Conservation (phyloP, 164 flowering plant genomes). For the Berberis vulgaris region DNA sequence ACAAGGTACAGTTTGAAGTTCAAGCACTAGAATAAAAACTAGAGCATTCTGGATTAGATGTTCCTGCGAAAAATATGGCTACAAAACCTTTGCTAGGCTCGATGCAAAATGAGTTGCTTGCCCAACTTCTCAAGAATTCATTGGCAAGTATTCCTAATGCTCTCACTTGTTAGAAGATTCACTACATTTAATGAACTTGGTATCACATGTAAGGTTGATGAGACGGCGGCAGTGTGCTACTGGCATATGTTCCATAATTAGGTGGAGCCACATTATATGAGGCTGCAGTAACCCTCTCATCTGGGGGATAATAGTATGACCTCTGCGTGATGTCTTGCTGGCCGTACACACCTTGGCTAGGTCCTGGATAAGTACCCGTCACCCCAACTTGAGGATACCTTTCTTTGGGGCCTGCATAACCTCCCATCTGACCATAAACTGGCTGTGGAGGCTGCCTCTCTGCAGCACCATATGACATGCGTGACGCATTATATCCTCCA, state of each 20-base stretch:
- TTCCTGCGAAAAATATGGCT: too few relatives aligned
- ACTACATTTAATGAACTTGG: background rate
- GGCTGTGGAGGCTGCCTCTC: conserved; percentile 20
- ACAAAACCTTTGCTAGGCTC: too few relatives aligned
- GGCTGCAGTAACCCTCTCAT: conserved; percentile 22
- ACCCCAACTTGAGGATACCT: conserved; percentile 35
- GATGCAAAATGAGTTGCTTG: too few relatives aligned
- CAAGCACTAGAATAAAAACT: too few relatives aligned
- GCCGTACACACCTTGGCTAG: conserved; percentile 22
- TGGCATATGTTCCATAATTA: background rate
- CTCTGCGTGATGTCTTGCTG: conserved; percentile 28
- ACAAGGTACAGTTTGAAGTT: too few relatives aligned
- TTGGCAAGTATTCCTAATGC: too few relatives aligned
- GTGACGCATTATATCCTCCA: conserved; percentile 26
- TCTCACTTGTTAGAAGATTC: background rate
- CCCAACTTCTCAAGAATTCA: too few relatives aligned
- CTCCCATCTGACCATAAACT: conserved; percentile 16
- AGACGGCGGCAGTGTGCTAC: conserved; percentile 33
- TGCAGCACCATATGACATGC: conserved; percentile 16
- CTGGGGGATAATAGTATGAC: conserved; percentile 35
- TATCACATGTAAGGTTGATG: conserved; percentile 24
- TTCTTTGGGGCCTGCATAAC: conserved; percentile 23
- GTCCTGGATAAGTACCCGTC: conserved; percentile 21
- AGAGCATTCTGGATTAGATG: too few relatives aligned
- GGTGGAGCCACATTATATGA: conserved; percentile 19